phyloP scores from a whole-genome alignment of 2,329 filamentous ascomycete species.

The Hymenoscyphus scutula region DNA sequence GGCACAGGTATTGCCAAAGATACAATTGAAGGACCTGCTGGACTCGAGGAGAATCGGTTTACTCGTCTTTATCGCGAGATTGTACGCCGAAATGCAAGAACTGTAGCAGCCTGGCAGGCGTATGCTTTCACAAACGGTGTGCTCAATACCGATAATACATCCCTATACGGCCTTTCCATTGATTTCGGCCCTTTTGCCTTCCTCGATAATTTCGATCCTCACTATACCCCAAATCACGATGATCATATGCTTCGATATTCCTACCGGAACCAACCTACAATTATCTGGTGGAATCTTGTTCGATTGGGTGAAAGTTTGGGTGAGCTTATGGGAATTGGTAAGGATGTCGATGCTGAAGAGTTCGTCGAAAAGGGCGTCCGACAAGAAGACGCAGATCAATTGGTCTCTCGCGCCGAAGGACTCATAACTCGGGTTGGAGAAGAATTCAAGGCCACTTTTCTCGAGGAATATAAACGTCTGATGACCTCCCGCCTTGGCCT shows the following conservation, averaged over 20 bases:
- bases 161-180: slow-evolving; percentile 80
- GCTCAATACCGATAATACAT: slow-evolving; percentile 96
- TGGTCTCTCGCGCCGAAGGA: slow-evolving; percentile 77
- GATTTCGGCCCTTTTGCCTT: slow-evolving; percentile 98
- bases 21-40: slow-evolving; percentile 63
- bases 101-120: slow-evolving; percentile 91
- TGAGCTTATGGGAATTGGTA: slow-evolving; percentile 79
- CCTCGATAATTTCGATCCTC: slow-evolving; percentile 92
- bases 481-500: slow-evolving; percentile 82
- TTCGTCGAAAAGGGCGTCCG: slow-evolving; percentile 73
- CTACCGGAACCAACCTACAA: slow-evolving; percentile 90
- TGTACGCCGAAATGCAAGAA: slow-evolving; percentile 77
- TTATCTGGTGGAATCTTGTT: slow-evolving; percentile 99
- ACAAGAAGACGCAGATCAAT: slow-evolving; percentile 63
- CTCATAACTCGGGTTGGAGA: slow-evolving; percentile 79
- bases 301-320: slow-evolving; percentile 85
- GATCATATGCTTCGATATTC: slow-evolving; percentile 83
- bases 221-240: slow-evolving; percentile 96
- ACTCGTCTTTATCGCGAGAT: slow-evolving; percentile 84
- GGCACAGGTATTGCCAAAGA: slow-evolving; percentile 51
- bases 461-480: slow-evolving; percentile 82
- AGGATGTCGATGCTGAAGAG: slow-evolving; percentile 64
- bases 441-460: slow-evolving; percentile 84
- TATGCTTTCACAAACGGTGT: slow-evolving; percentile 99
- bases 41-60: slow-evolving; percentile 80